Conservation (phyloP, 768 basidiomycete genomes). For the Leccinellum albellum region DNA sequence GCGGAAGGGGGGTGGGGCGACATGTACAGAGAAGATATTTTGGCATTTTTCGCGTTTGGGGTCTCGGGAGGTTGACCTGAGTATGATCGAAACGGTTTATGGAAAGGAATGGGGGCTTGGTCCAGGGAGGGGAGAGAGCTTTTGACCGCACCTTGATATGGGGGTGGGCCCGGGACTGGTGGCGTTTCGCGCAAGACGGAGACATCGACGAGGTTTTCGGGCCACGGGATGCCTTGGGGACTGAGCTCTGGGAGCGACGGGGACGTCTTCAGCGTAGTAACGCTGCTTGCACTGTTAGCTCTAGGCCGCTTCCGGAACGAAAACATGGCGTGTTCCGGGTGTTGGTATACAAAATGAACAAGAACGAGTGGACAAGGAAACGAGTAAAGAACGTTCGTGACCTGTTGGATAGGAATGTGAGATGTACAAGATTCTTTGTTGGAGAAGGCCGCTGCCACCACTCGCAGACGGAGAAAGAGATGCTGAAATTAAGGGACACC, state of each 20-base stretch:
- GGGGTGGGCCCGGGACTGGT: slow-evolving; percentile 29
- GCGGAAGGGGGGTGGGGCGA: slow-evolving; percentile 52
- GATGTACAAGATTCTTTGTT: slow-evolving; percentile 17
- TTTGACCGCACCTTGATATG: slow-evolving; percentile 66
- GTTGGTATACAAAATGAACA: slow-evolving; percentile 21
- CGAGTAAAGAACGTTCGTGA: slow-evolving; percentile 26
- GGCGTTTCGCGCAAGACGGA: slow-evolving; percentile 53
- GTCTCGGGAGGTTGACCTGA: slow-evolving; percentile 36
- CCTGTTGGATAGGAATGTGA: slow-evolving; percentile 10
- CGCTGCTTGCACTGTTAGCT: slow-evolving; percentile 40
- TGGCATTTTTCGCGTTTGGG: slow-evolving; percentile 33
- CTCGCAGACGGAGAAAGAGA: slow-evolving; percentile 9
- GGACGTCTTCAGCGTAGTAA: slow-evolving; percentile 56
- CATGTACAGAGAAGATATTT: slow-evolving; percentile 73
- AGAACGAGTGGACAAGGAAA: slow-evolving; percentile 20
- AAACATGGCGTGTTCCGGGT: slow-evolving; percentile 50
- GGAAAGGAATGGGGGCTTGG: slow-evolving; percentile 64
- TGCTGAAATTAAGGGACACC: slow-evolving; percentile 21
- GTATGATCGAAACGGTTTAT: slow-evolving; percentile 69
- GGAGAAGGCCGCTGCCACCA: slow-evolving; percentile 15
- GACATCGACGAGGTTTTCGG: slow-evolving; percentile 75
- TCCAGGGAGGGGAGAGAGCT: slow-evolving; percentile 56
- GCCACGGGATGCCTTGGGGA: slow-evolving; percentile 79
- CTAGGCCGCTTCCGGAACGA: slow-evolving; percentile 64
- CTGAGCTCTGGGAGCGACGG: slow-evolving; percentile 78